A percentile compares a stretch with the other conserved stretches of the same genome.
Conservation (phyloP, 495 filamentous ascomycete genomes). For the Lineolata rhizophorae region DNA sequence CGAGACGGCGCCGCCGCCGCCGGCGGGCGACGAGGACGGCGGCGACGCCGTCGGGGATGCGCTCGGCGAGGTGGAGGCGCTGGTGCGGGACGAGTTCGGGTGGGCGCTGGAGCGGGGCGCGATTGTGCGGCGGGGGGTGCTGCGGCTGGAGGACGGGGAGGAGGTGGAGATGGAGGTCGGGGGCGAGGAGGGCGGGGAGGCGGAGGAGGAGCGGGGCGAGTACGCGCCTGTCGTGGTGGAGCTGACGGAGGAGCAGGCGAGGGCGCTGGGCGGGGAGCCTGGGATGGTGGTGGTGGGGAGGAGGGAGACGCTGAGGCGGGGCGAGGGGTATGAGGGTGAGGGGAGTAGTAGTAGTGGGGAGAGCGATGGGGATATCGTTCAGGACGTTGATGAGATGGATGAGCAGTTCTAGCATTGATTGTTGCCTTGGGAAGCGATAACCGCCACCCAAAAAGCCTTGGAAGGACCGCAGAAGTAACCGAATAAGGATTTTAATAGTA, state of each 20-base stretch:
- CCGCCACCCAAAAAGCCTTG: too few species aligned
- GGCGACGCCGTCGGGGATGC: conserved; percentile 23
- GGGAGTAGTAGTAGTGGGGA: too few species aligned
- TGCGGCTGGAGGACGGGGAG: conserved; percentile 58
- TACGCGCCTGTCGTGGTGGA: conserved; percentile 71
- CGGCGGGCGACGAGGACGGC: too few species aligned
- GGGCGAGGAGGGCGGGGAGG: conserved; percentile 46
- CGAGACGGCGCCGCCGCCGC: too few species aligned
- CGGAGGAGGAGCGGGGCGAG: conserved; percentile 69
- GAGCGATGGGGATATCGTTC: conserved; percentile 11
- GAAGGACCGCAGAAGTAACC: too few species aligned
- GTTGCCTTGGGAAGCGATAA: too few species aligned
- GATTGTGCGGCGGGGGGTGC: conserved; percentile 39
- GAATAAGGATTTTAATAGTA: too few species aligned
- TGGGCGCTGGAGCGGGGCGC: conserved; percentile 38
- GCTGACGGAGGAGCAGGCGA: conserved; percentile 21
- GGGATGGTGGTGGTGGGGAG: conserved; percentile 2
- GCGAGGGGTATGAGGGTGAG: too few species aligned
- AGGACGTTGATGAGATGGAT: conserved; percentile 20
- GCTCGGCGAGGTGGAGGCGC: conserved; percentile 33
- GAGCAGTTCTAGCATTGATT: too few species aligned
- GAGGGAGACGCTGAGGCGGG: background rate
- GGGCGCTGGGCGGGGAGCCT: conserved; percentile 5
- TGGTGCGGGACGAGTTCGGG: conserved; percentile 32
- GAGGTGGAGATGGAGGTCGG: conserved; percentile 55